phyloP scores from a whole-genome alignment of 768 basidiomycete genomes.

The Gymnopilus dilepis region DNA sequence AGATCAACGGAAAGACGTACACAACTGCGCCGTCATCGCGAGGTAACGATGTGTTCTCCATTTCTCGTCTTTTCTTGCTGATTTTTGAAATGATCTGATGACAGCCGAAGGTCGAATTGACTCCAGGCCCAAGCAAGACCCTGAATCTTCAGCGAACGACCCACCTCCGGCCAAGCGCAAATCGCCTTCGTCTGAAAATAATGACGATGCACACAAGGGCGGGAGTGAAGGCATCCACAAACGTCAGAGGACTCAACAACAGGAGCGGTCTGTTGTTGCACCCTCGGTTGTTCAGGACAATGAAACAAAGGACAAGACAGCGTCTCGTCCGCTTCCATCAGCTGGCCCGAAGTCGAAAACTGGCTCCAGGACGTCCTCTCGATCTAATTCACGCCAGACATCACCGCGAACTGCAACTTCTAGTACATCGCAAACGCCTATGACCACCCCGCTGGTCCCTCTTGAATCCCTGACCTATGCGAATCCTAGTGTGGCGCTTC shows the following conservation, averaged over 20 bases:
- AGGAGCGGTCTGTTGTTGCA: background rate
- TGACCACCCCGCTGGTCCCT: background rate
- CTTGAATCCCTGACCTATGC: background rate
- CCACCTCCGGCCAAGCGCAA: background rate
- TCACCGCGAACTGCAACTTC: background rate
- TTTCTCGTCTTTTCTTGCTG: background rate
- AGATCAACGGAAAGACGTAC: background rate
- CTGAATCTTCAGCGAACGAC: background rate
- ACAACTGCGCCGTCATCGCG: background rate
- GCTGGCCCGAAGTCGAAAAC: background rate
- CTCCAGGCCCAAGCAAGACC: background rate
- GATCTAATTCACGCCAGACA: background rate
- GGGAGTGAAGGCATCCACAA: background rate
- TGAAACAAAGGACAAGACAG: background rate
- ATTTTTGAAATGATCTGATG: background rate
- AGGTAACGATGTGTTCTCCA: background rate
- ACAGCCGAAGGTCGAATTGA: background rate
- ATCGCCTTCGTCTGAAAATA: background rate
- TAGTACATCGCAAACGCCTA: background rate
- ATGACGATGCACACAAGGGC: background rate
- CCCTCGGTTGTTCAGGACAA: background rate
- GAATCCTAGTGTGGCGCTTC: background rate
- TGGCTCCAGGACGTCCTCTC: background rate
- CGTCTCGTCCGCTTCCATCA: background rate
- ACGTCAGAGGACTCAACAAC: background rate